These are phyloP conservation scores for Knoxdaviesia capensis DNA, from an alignment of 2,329 filamentous ascomycete genomes.

Conservation along the genomic window DNA sequence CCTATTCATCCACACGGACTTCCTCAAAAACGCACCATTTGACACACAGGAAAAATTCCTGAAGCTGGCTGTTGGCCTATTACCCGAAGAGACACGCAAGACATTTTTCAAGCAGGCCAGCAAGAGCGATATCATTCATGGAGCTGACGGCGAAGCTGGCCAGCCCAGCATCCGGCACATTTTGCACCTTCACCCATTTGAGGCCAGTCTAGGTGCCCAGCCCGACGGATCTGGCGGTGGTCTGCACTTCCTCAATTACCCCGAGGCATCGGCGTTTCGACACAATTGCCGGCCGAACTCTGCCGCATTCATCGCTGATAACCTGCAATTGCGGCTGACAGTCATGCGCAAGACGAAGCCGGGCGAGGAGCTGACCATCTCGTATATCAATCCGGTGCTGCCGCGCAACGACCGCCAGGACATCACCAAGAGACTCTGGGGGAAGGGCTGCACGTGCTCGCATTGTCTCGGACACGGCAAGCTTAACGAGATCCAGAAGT, in stretches of 20 bases:
- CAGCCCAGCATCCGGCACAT: neutral
- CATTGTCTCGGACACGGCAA: conserved; percentile 13
- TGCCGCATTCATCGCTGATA: conserved; percentile 20
- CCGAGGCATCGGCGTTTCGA: neutral
- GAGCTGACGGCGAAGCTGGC: no score
- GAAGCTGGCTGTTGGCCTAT: conserved; percentile 1
- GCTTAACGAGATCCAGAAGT: conserved; percentile 9
- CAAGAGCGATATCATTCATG: no score
- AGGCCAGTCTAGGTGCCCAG: neutral
- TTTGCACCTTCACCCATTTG: neutral
- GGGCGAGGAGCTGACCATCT: conserved; percentile 22
- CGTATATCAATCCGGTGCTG: conserved; percentile 18
- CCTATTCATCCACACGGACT: conserved; percentile 1
- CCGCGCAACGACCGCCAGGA: conserved; percentile 9
- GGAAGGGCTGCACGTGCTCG: conserved; percentile 17
- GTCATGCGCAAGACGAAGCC: conserved; percentile 18
- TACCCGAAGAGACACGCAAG: conserved; percentile 1
- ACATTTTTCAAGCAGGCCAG: neutral
- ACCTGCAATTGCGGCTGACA: conserved; percentile 17
- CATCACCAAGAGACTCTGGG: conserved; percentile 17
- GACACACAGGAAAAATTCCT: conserved; percentile 1
- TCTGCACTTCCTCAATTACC: conserved; percentile 1
- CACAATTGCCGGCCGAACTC: conserved; percentile 24
- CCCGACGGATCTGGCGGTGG: neutral
- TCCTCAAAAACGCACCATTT: conserved; percentile 1